Percentiles rank a stretch among this genome's conserved stretches.
These are phyloP conservation scores for Nicotiana attenuata DNA, from an alignment of 257 asterid genomes.

Conservation along the genomic window DNA sequence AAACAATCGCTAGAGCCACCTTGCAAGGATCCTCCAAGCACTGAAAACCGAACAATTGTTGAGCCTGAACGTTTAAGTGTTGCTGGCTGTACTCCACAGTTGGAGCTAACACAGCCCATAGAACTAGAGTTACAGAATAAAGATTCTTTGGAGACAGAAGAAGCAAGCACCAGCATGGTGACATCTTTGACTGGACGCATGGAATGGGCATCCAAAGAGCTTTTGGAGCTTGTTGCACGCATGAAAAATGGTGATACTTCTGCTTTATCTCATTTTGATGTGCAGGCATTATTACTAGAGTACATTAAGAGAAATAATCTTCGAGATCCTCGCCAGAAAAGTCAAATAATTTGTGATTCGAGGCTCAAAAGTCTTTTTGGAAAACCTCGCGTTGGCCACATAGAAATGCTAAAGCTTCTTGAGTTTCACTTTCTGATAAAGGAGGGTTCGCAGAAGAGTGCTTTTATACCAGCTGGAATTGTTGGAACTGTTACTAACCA, in stretches of 20 bases:
- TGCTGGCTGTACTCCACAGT: slow-evolving; percentile 20
- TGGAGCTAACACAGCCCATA: slow-evolving; percentile 28
- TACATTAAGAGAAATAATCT: slow-evolving; percentile 68
- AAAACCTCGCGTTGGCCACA: slow-evolving; percentile 61
- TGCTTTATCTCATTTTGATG: slow-evolving; percentile 54
- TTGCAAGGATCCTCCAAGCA: slow-evolving; percentile 3
- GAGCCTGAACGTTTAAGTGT: neutral
- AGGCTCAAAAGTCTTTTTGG: slow-evolving; percentile 73
- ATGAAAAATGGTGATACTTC: slow-evolving; percentile 74
- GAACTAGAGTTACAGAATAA: slow-evolving; percentile 1
- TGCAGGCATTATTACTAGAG: slow-evolving; percentile 55
- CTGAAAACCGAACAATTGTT: slow-evolving; percentile 4
- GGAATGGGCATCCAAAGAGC: slow-evolving; percentile 75
- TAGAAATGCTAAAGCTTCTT: slow-evolving; percentile 83
- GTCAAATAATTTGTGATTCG: slow-evolving; percentile 64
- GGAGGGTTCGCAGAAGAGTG: slow-evolving; percentile 42
- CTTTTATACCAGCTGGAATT: slow-evolving; percentile 53
- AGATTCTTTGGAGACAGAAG: slow-evolving; percentile 17
- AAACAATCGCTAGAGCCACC: slow-evolving; percentile 16
- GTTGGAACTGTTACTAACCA: slow-evolving; percentile 36
- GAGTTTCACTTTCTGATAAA: slow-evolving; percentile 57
- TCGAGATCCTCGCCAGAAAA: slow-evolving; percentile 64
- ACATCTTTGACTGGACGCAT: slow-evolving; percentile 13
- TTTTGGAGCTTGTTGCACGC: slow-evolving; percentile 69
- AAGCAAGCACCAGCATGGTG: slow-evolving; percentile 16